These are phyloP conservation scores for Seiridium cupressi DNA, from an alignment of 2,329 filamentous ascomycete species.

Conservation along the genomic window DNA sequence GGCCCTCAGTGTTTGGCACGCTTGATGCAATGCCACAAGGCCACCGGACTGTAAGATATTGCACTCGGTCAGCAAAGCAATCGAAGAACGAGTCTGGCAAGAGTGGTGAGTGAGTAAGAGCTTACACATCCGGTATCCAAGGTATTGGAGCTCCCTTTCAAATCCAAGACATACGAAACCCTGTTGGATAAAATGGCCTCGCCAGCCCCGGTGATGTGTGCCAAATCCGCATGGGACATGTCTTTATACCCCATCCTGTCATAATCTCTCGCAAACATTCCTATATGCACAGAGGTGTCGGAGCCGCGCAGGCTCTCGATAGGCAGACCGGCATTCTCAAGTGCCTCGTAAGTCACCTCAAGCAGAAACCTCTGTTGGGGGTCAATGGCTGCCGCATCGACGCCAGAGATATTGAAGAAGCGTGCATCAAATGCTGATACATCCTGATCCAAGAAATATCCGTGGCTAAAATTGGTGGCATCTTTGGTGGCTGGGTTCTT, in stretches of 20 bases:
- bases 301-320: neutral
- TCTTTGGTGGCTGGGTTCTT: slow-evolving; percentile 14
- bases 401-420: slow-evolving; percentile 19
- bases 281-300: slow-evolving; percentile 6
- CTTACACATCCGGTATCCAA: slow-evolving; percentile 11
- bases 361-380: slow-evolving; percentile 13
- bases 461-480: slow-evolving; percentile 16
- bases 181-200: slow-evolving; percentile 7
- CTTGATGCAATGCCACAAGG: slow-evolving; percentile 9
- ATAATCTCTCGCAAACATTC: neutral
- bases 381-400: slow-evolving; percentile 16
- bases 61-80: neutral
- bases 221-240: neutral
- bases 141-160: slow-evolving; percentile 7
- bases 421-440: slow-evolving; percentile 17
- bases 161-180: slow-evolving; percentile 3
- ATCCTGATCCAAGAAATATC: slow-evolving; percentile 29
- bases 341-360: slow-evolving; percentile 29
- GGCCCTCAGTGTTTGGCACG: neutral
- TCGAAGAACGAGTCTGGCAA: neutral
- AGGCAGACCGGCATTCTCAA: slow-evolving; percentile 7
- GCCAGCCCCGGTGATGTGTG: slow-evolving; percentile 9
- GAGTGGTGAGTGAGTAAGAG: neutral
- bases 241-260: slow-evolving; percentile 5
- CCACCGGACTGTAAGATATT: slow-evolving; percentile 2